A percentile compares a stretch with the other conserved stretches of the same genome.
These are phyloP conservation scores for Ophiostoma himal-ulmi DNA, from an alignment of 2,329 filamentous ascomycete genomes.

Conservation along the genomic window DNA sequence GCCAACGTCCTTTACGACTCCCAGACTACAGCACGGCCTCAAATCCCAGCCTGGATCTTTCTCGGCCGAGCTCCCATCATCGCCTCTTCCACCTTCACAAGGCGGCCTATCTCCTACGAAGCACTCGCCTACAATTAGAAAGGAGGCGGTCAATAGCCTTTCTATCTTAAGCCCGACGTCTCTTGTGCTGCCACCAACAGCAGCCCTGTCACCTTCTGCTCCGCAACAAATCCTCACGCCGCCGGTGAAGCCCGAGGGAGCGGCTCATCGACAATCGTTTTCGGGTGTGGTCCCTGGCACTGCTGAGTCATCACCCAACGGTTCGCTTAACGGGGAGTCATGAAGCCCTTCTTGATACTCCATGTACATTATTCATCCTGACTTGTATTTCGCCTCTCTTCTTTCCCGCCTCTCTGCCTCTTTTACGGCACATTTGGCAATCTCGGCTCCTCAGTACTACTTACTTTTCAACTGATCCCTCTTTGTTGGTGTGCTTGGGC, in stretches of 20 bases:
- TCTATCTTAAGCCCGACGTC: slow-evolving; percentile 32
- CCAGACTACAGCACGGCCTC: slow-evolving; percentile 31
- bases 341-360: background rate
- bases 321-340: background rate
- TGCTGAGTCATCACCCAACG: background rate
- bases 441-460: background rate
- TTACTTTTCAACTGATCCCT: background rate
- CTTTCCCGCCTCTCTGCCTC: background rate
- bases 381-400: background rate
- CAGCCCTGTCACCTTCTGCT: slow-evolving; percentile 53
- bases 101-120: slow-evolving; percentile 50
- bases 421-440: background rate
- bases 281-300: background rate
- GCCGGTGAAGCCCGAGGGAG: slow-evolving; percentile 49
- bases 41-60: slow-evolving; percentile 12
- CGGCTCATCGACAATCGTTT: slow-evolving; percentile 28
- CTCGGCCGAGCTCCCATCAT: slow-evolving; percentile 31
- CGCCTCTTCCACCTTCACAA: slow-evolving; percentile 40
- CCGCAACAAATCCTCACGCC: slow-evolving; percentile 54
- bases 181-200: slow-evolving; percentile 52
- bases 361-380: background rate
- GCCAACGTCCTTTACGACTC: slow-evolving; percentile 27
- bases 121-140: slow-evolving; percentile 42
- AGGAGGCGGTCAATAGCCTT: slow-evolving; percentile 30
- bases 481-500: background rate